A percentile compares a stretch with the other conserved stretches of the same genome.
Evolutionary conservation across 2,329 filamentous ascomycete species (phyloP).

Genomic region (Lecanicillium sp.): DNA sequence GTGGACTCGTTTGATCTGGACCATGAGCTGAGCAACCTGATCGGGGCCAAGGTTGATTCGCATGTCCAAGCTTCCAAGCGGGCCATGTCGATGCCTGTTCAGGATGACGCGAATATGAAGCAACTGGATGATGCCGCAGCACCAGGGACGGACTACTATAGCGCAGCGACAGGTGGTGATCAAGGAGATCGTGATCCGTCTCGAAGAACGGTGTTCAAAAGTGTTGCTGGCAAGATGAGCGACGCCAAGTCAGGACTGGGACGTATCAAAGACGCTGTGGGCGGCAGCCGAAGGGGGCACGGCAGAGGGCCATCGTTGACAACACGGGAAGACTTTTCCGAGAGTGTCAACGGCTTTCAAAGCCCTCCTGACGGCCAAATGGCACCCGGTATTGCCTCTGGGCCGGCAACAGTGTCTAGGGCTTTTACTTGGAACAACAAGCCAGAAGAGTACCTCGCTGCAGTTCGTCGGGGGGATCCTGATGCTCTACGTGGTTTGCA

Average conservation of each 20-base stretch:
- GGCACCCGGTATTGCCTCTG: slow-evolving; percentile 21
- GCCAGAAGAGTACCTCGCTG: slow-evolving; percentile 49
- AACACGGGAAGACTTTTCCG: slow-evolving; percentile 42
- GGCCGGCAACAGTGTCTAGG: slow-evolving; percentile 35
- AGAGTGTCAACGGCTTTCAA: slow-evolving; percentile 16
- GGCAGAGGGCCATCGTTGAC: slow-evolving; percentile 39
- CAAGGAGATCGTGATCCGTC: slow-evolving; percentile 48
- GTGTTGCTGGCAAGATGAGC: slow-evolving; percentile 68
- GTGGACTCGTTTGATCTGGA: slow-evolving; percentile 38
- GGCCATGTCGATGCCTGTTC: slow-evolving; percentile 32
- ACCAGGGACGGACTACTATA: neutral
- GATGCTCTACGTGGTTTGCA: slow-evolving; percentile 17
- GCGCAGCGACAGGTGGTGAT: slow-evolving; percentile 31
- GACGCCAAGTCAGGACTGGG: slow-evolving; percentile 78
- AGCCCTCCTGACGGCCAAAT: slow-evolving; percentile 11
- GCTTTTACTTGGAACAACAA: slow-evolving; percentile 59
- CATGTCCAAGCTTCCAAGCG: slow-evolving; percentile 2
- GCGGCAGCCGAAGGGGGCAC: slow-evolving; percentile 48
- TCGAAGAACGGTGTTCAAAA: slow-evolving; percentile 65
- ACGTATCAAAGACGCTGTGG: slow-evolving; percentile 79
- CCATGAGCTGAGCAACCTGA: slow-evolving; percentile 23
- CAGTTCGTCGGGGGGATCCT: slow-evolving; percentile 27
- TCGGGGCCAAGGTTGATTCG: neutral
- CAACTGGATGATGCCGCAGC: neutral
- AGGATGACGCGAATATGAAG: slow-evolving; percentile 14